These are phyloP conservation scores for Lachnellula arida DNA, from an alignment of 2,329 filamentous ascomycete genomes.

Conservation along the genomic window DNA sequence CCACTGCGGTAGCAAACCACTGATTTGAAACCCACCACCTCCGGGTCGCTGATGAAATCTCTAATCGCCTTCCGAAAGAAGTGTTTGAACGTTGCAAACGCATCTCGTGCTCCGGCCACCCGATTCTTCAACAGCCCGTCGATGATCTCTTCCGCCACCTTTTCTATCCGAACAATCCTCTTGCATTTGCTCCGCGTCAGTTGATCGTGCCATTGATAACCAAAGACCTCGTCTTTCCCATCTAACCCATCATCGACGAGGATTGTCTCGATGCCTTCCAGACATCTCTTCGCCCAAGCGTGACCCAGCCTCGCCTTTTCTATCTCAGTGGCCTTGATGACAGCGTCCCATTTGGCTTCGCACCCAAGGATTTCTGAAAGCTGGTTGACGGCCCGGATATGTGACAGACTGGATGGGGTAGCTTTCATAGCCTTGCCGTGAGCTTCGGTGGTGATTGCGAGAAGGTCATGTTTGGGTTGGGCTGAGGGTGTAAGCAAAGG, in stretches of 20 bases:
- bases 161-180: slow-evolving; percentile 74
- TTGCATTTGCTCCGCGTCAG: slow-evolving; percentile 61
- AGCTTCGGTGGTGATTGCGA: slow-evolving; percentile 69
- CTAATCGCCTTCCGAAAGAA: slow-evolving; percentile 46
- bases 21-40: slow-evolving; percentile 77
- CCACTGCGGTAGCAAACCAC: slow-evolving; percentile 79
- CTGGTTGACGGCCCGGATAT: slow-evolving; percentile 65
- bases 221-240: slow-evolving; percentile 48
- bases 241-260: slow-evolving; percentile 75
- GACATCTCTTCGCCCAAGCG: slow-evolving; percentile 57
- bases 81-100: slow-evolving; percentile 37
- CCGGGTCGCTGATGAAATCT: slow-evolving; percentile 55
- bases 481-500: slow-evolving; percentile 55
- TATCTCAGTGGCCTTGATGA: slow-evolving; percentile 32
- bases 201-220: slow-evolving; percentile 59
- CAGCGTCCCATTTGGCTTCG: slow-evolving; percentile 55
- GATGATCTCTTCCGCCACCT: slow-evolving; percentile 60
- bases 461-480: slow-evolving; percentile 43
- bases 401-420: slow-evolving; percentile 57
- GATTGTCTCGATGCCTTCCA: slow-evolving; percentile 67
- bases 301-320: slow-evolving; percentile 35
- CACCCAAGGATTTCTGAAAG: slow-evolving; percentile 62
- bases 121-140: slow-evolving; percentile 39
- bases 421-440: slow-evolving; percentile 61
- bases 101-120: slow-evolving; percentile 26